phyloP scores from a whole-genome alignment of 495 filamentous ascomycete genomes.

The Filosporella fistucella region DNA sequence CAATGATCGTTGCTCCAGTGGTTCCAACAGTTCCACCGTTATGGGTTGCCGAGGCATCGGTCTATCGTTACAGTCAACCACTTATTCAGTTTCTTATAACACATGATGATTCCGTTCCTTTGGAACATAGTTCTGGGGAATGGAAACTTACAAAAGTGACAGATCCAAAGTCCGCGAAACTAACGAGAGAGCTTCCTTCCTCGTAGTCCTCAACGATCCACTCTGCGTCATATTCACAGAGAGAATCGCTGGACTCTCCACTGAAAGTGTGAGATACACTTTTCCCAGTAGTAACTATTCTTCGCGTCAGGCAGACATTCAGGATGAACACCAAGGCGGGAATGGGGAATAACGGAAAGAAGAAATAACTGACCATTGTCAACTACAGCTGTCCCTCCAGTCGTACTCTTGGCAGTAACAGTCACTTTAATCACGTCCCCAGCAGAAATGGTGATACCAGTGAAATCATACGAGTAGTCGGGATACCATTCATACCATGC shows the following conservation, averaged over 20 bases:
- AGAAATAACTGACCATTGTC: slow-evolving; percentile 24
- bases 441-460: slow-evolving; percentile 41
- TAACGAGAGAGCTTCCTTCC: slow-evolving; percentile 5
- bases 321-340: slow-evolving; percentile 50
- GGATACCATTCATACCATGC: slow-evolving; percentile 68
- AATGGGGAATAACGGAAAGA: slow-evolving; percentile 40
- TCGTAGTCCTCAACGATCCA: slow-evolving; percentile 24
- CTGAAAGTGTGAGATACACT: slow-evolving; percentile 48
- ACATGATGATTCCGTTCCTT: no score
- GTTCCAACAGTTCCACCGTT: slow-evolving; percentile 12
- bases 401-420: slow-evolving; percentile 30
- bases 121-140: no score
- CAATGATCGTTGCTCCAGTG: slow-evolving; percentile 18
- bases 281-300: slow-evolving; percentile 48
- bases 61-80: no score
- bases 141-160: slow-evolving; percentile 16
- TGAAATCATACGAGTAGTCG: slow-evolving; percentile 50
- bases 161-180: slow-evolving; percentile 19
- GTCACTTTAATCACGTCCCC: slow-evolving; percentile 50
- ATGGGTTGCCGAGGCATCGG: no score
- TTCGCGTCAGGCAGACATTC: no score
- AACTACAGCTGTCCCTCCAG: neutral
- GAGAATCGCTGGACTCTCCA: slow-evolving; percentile 23
- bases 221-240: slow-evolving; percentile 39
- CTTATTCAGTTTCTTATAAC: no score